phyloP scores from a whole-genome alignment of 1,139 yeast species.

The Saccharomycopsis hybrid region DNA sequence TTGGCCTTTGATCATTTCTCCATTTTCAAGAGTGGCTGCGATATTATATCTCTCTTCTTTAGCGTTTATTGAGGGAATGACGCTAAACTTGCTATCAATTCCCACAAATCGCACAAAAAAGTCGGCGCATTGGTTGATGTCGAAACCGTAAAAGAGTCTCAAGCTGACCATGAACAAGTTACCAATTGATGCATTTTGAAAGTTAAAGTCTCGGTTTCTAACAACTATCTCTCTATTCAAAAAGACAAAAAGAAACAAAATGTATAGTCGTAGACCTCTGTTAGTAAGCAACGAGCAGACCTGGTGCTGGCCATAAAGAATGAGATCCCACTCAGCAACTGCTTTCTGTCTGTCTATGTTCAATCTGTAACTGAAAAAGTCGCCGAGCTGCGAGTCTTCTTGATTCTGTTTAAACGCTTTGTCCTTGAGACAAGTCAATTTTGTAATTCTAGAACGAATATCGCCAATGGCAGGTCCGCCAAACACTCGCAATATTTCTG shows the following conservation, averaged over 20 bases:
- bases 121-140: slow-evolving; percentile 11
- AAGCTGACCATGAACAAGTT: slow-evolving; percentile 80
- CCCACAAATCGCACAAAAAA: slow-evolving; percentile 15
- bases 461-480: slow-evolving; percentile 98
- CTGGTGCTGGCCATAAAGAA: slow-evolving; percentile 74
- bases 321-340: slow-evolving; percentile 62
- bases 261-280: slow-evolving; percentile 41
- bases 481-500: slow-evolving; percentile 79
- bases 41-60: slow-evolving; percentile 58
- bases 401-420: slow-evolving; percentile 31
- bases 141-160: slow-evolving; percentile 65
- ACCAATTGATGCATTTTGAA: slow-evolving; percentile 78
- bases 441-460: slow-evolving; percentile 70
- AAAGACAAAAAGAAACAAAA: slow-evolving; percentile 65
- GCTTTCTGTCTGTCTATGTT: slow-evolving; percentile 49
- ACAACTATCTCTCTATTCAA: slow-evolving; percentile 1
- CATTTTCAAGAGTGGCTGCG: slow-evolving; percentile 67
- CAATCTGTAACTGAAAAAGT: slow-evolving; percentile 56
- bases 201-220: slow-evolving; percentile 59
- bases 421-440: slow-evolving; percentile 40
- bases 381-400: slow-evolving; percentile 34
- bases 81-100: slow-evolving; percentile 8
- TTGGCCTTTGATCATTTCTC: slow-evolving; percentile 81
- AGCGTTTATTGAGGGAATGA: slow-evolving; percentile 15
- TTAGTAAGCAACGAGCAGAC: slow-evolving; percentile 39